phyloP scores from a whole-genome alignment of 805 yeast genomes.

The Ogataea minuta region DNA sequence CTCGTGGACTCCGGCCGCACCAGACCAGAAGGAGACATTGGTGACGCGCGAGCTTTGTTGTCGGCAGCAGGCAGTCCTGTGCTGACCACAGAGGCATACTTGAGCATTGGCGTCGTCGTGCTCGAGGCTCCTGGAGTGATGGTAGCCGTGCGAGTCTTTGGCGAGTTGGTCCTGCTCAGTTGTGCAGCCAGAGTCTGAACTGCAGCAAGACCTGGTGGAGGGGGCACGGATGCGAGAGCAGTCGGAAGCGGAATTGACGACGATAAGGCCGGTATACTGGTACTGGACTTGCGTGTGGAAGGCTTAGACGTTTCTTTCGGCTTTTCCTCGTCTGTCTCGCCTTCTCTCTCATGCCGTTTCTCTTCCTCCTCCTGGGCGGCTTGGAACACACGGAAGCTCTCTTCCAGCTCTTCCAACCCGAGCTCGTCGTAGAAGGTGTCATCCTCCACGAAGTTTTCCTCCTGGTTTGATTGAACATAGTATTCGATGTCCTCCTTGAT shows the following conservation, averaged over 20 bases:
- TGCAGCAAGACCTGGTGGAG: slow-evolving; percentile 11
- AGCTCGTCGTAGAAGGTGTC: slow-evolving; percentile 89
- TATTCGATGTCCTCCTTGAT: slow-evolving; percentile 88
- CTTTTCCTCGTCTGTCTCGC: slow-evolving; percentile 5
- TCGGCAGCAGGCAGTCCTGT: slow-evolving; percentile 14
- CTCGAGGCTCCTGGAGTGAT: slow-evolving; percentile 14
- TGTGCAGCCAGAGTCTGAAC: slow-evolving; percentile 13
- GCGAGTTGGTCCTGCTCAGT: slow-evolving; percentile 18
- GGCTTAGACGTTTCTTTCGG: slow-evolving; percentile 10
- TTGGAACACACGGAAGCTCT: slow-evolving; percentile 26
- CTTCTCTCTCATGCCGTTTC: too few species aligned
- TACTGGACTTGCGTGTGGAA: slow-evolving; percentile 7
- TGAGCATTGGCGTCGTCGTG: slow-evolving; percentile 40
- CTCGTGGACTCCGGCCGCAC: slow-evolving; percentile 10
- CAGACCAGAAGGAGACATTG: slow-evolving; percentile 11
- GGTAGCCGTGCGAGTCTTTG: slow-evolving; percentile 17
- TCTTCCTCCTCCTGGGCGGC: slow-evolving; percentile 7
- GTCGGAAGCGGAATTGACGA: slow-evolving; percentile 8
- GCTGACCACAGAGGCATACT: slow-evolving; percentile 33
- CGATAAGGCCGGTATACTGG: neutral
- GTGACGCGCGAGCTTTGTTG: slow-evolving; percentile 11
- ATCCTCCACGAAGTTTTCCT: slow-evolving; percentile 89
- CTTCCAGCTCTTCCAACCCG: slow-evolving; percentile 56
- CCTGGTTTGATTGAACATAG: slow-evolving; percentile 91
- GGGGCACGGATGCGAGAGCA: slow-evolving; percentile 16